Conservation (phyloP, 805 yeast genomes). For the Ogataea degrootiae region DNA sequence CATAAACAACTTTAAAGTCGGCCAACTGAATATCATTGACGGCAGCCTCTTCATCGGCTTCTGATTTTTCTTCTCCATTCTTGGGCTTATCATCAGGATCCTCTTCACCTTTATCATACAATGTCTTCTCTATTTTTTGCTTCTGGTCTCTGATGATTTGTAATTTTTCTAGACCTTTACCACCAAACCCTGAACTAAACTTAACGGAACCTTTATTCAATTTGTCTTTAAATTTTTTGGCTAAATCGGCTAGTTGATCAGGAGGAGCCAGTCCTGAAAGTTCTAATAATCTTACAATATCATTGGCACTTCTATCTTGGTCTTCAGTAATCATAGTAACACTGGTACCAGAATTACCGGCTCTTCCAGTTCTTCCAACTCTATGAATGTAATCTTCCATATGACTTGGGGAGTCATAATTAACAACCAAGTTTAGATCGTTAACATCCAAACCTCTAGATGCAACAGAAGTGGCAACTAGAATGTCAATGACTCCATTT, state of each 20-base stretch:
- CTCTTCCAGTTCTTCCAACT: constrained; percentile 95
- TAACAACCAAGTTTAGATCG: constrained; percentile 71
- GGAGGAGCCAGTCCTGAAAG: constrained; percentile 55
- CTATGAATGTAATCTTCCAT: constrained; percentile 95
- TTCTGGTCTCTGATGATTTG: constrained; percentile 55
- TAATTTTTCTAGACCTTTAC: constrained; percentile 79
- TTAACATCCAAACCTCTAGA: constrained; percentile 96
- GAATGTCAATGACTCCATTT: constrained; percentile 51
- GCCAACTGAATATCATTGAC: constrained; percentile 25
- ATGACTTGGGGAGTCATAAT: constrained; percentile 78
- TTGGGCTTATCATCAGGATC: constrained; percentile 13
- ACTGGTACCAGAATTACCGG: constrained; percentile 69
- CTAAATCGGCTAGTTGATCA: constrained; percentile 43
- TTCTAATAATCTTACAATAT: constrained; percentile 63
- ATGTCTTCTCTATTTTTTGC: constrained; percentile 44
- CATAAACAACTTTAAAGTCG: constrained; percentile 43
- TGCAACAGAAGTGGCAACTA: constrained; percentile 90
- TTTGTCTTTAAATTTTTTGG: constrained; percentile 51
- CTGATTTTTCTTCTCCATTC: constrained; percentile 22
- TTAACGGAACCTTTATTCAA: constrained; percentile 61
- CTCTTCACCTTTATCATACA: constrained; percentile 34
- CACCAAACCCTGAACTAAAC: constrained; percentile 81
- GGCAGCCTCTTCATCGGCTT: constrained; percentile 17
- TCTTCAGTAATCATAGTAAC: constrained; percentile 62
- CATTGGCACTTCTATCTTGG: constrained; percentile 63